These are phyloP conservation scores for Boletus eberwhitei DNA, from an alignment of 768 basidiomycete species.

Conservation along the genomic window DNA sequence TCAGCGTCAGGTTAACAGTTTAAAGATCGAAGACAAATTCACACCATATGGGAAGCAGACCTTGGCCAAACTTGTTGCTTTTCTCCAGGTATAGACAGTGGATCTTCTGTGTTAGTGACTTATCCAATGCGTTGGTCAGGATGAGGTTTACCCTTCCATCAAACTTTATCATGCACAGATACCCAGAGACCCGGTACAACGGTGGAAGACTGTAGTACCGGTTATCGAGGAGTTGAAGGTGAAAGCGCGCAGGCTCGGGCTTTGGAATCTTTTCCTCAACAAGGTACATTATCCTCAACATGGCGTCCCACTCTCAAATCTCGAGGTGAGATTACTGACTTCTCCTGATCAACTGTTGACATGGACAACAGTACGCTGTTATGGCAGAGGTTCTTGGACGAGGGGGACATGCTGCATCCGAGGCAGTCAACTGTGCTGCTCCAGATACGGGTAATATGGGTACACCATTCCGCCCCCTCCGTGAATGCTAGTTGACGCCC, in stretches of 20 bases:
- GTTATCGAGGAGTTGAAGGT: constrained; percentile 81
- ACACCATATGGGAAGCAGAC: constrained; percentile 85
- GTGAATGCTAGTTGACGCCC: background rate
- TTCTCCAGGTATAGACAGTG: constrained; percentile 63
- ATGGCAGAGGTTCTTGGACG: constrained; percentile 96
- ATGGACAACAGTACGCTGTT: constrained; percentile 74
- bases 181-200: constrained; percentile 63
- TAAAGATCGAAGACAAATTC: constrained; percentile 88
- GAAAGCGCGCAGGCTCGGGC: constrained; percentile 82
- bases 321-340: constrained; percentile 61
- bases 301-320: constrained; percentile 87
- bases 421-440: constrained; percentile 90
- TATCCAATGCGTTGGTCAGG: constrained; percentile 40
- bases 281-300: constrained; percentile 88
- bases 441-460: constrained; percentile 99
- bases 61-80: constrained; percentile 76
- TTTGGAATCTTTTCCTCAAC: constrained; percentile 98
- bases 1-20: constrained; percentile 4
- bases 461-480: constrained; percentile 23
- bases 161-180: constrained; percentile 79
- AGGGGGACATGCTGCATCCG: constrained; percentile 75
- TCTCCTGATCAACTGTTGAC: background rate
- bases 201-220: constrained; percentile 85
- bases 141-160: constrained; percentile 82
- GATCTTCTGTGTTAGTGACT: background rate